Base-by-base conservation (phyloP, 306 rosid species). In the Elaeagnus macrophylla region DNA sequence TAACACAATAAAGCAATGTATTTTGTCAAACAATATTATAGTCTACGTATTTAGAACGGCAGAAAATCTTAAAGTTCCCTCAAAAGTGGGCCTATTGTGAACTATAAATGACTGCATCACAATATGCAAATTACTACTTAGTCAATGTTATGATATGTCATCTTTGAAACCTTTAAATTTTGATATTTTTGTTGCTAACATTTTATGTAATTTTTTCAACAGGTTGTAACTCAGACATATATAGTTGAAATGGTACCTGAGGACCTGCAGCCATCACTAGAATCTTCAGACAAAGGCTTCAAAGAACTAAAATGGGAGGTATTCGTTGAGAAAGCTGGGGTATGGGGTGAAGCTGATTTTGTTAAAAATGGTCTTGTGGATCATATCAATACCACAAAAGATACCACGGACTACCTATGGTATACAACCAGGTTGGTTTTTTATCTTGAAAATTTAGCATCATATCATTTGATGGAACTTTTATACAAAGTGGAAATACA, bases 321-420 rank as follows among this genome's bases (percentile, higher is more conserved):
- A 51, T 75, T 74, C 53, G 78, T 76, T 68, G 97, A 90, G 81
- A 79, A 71, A 11, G 70, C 84, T 37, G 97, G 97, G 64, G 75
- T 80, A 51, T 90, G 97, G 97, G 94, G 81, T 37, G 62, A 72
- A 51, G 72, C 88, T 51, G 97, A 83, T 68, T 74, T 90, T 32
- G 62, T 72, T 43, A 73, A 79, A 75, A 75, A 67, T 49, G 95
- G 83, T 39, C 80, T 90, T 69, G 97, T 90, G 12, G 95, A 90
- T 61, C 95, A 77, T 77, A 82, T 90, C 53, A 86, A 90, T 64
- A 90, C 95, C 48, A 86, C 97, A 66, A 90, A 86, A 80, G 95
- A 83, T 68, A 76, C 88, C 44, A 83, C 97, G 12, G 97, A 90
- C 73, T 86, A 86, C 61, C 79, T 90, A 53, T 90, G 97, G 97